A percentile compares a stretch with the other conserved stretches of the same genome.
phyloP scores from a whole-genome alignment of 345 rosid species.

The Geranium brycei region DNA sequence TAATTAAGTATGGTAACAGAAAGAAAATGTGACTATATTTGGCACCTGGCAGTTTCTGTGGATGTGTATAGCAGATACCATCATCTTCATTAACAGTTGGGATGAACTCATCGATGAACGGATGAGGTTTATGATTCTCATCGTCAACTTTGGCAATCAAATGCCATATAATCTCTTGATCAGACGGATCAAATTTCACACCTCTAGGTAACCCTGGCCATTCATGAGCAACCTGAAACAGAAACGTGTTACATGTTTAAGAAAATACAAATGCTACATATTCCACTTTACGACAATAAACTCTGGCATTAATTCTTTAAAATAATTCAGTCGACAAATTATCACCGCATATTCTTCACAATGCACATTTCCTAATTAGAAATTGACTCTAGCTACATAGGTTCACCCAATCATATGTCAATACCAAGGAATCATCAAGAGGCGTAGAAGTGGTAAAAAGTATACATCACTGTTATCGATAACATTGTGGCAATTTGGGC shows the following conservation, averaged over 20 bases:
- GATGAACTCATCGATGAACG: constrained; percentile 71
- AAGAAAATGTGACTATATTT: constrained; percentile 5
- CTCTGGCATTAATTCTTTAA: too few species aligned
- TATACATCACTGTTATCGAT: constrained; percentile 85
- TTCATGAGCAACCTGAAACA: constrained; percentile 48
- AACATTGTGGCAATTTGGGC: constrained; percentile 64
- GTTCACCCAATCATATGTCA: too few species aligned
- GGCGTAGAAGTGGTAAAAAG: constrained; percentile 5
- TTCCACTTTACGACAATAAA: too few species aligned
- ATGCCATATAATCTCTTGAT: constrained; percentile 86
- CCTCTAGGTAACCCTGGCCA: constrained; percentile 97
- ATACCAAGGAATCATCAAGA: neutral
- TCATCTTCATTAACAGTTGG: constrained; percentile 69
- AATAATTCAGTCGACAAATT: too few species aligned
- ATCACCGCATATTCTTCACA: too few species aligned
- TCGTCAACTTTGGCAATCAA: constrained; percentile 54
- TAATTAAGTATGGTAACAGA: neutral
- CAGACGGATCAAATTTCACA: constrained; percentile 92
- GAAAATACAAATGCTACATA: too few species aligned
- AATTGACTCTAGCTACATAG: too few species aligned
- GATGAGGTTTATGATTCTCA: constrained; percentile 42
- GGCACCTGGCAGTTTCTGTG: constrained; percentile 77
- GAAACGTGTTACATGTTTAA: constrained; percentile 1
- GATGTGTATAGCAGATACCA: constrained; percentile 97
- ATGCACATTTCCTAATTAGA: too few species aligned